A percentile compares a stretch with the other conserved stretches of the same genome.
Evolutionary conservation across 192 early-diverging fungal genomes (phyloP).

Genomic region (Linnemannia exigua): DNA sequence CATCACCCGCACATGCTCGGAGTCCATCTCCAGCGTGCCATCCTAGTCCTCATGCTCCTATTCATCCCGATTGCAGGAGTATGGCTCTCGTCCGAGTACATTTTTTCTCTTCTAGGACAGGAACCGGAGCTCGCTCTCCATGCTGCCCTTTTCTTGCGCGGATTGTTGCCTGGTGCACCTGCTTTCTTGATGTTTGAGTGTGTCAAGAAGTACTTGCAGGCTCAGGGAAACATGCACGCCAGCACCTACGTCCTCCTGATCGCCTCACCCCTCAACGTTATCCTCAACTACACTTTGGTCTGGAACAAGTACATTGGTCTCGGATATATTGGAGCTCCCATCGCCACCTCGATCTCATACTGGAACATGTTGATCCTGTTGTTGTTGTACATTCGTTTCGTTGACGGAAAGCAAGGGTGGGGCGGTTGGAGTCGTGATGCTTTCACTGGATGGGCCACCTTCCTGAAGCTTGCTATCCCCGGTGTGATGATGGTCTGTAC

Average conservation of each 20-base stretch:
- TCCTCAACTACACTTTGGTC: conserved; percentile 83
- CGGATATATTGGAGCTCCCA: conserved; percentile 86
- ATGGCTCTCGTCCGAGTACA: conserved; percentile 68
- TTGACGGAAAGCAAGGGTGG: conserved; percentile 81
- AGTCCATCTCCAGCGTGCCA: conserved; percentile 79
- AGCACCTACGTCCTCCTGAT: conserved; percentile 76
- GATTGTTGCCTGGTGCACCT: conserved; percentile 75
- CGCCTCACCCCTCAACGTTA: conserved; percentile 76
- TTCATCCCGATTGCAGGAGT: conserved; percentile 76
- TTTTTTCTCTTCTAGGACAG: conserved; percentile 78
- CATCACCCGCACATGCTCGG: conserved; percentile 73
- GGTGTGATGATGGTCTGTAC: conserved; percentile 69
- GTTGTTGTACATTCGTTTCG: conserved; percentile 69
- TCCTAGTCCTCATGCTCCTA: conserved; percentile 78
- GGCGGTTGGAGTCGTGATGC: conserved; percentile 84
- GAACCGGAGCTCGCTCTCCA: conserved; percentile 73
- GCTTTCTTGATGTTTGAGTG: conserved; percentile 85
- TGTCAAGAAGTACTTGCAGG: conserved; percentile 86
- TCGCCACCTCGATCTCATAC: conserved; percentile 80
- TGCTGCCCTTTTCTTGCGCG: conserved; percentile 74
- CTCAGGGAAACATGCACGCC: conserved; percentile 87
- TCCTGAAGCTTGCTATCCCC: conserved; percentile 79
- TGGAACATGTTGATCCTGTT: conserved; percentile 76
- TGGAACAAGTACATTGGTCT: conserved; percentile 70
- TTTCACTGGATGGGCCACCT: conserved; percentile 66